Evolutionary conservation across 345 rosid species (phyloP), one percentile per base, ranked within the genome.

Genomic region (Salix exigua): DNA sequence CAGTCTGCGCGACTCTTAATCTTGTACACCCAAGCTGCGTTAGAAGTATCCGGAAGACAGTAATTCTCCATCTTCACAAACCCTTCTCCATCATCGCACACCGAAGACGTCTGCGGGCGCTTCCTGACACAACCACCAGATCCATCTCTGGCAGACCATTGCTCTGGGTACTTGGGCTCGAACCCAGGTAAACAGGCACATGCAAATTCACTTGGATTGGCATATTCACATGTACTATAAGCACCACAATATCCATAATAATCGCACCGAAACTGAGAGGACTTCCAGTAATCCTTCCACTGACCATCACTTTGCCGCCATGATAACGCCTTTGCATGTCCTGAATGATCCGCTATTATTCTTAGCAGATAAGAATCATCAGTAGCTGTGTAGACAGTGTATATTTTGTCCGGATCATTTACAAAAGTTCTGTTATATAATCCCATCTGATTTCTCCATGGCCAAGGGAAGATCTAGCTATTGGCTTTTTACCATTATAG

Each of bases 121-220:
- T n/a, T n/a, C n/a, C n/a, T n/a, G n/a, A n/a, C n/a, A n/a, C n/a
- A n/a, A n/a, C n/a, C n/a, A n/a, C 58, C 74, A 1, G 38, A 26
- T 1, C 40, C 78, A 68, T 68, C 74, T 55, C 82, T 69, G 6
- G 23, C 9, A 19, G 7, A 19, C 78, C 78, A 69, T 8, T 74
- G 58, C 13, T 5, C 14, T 21, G 30, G 30, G 6, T 12, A 23
- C 38, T 28, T 70, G 2, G 82, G 78, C 28, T 74, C 55, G 13
- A 58, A 74, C n/a, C 82, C 82, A 4, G 78, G 78, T 19, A 79
- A 38, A 31, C 82, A 79, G 23, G 70, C 4, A 21, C 81, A 78
- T 33, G 35, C 83, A 62, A 72, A 70, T 9, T 5, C 51, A 40
- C 5, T 35, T 50, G 13, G 71, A 71, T 12, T 66, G 26, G 35